These are phyloP conservation scores for Alternaria panax DNA, from an alignment of 2,329 filamentous ascomycete genomes.

Conservation along the genomic window DNA sequence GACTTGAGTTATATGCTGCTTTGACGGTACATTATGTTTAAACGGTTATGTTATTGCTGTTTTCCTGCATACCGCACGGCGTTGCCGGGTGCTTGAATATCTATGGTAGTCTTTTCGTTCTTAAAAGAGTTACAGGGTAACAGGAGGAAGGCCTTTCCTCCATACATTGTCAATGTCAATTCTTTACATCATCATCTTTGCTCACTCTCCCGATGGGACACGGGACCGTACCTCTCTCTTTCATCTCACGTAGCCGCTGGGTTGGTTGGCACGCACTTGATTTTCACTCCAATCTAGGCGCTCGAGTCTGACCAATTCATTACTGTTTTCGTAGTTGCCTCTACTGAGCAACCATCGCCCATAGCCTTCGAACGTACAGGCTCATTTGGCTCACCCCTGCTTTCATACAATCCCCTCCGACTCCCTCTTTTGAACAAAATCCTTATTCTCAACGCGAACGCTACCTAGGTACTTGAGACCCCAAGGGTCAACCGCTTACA, in stretches of 20 bases:
- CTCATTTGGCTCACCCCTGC: background rate
- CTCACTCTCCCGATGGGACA: background rate
- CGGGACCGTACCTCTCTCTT: background rate
- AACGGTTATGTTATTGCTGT: background rate
- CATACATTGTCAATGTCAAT: background rate
- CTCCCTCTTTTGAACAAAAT: background rate
- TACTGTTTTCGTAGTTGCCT: background rate
- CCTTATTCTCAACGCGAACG: background rate
- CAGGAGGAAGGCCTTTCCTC: background rate
- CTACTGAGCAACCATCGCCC: background rate
- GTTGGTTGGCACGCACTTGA: background rate
- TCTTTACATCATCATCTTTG: background rate
- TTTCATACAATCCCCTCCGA: background rate
- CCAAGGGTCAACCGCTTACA: background rate
- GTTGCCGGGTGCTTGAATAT: background rate
- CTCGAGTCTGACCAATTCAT: background rate
- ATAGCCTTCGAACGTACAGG: background rate
- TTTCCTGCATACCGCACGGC: slow-evolving; percentile 2
- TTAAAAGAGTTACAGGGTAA: background rate
- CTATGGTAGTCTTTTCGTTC: background rate
- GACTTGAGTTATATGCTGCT: slow-evolving; percentile 46
- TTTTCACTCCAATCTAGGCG: background rate
- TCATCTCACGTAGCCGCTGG: background rate
- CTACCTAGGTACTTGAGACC: background rate
- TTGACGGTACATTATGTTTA: background rate